Evolutionary conservation across 1,284 basidiomycete species (phyloP), one percentile per base, ranked within the genome.

Genomic region (Fomitiporia mediterranea): DNA sequence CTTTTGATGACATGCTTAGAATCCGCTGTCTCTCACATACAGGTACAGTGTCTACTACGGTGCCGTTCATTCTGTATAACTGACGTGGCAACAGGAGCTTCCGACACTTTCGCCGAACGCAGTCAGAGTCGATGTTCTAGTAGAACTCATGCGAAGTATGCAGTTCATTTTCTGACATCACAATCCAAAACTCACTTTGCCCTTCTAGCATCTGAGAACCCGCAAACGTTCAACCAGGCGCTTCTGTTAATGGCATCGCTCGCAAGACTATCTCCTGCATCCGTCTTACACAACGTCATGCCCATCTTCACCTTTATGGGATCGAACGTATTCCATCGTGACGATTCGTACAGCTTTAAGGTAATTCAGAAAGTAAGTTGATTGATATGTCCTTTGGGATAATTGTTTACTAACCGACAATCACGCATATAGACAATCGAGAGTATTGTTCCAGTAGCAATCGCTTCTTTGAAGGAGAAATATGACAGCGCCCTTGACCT

Each of bases 231-330:
- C 72, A 87, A 98, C 63, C 91, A 96, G 67, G 93, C 94, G 0
- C 75, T 99, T 2, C 76, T 98, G n/a, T 78, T 98, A 27, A 87
- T 98, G 69, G 86, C 94, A 2, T 87, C 80, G 60, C 74, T 99
- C 51, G 91, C 94, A 1, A 81, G 84, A 30, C 75, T 98, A 43
- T 86, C 89, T 0, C 94, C 95, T 0, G 93, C 96, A 58, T 88
- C 91, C 6, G 92, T 97, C 13, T 77, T 98, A 28, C 93, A 93
- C 68, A 94, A 97, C 65, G 82, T 98, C 59, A 98, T 99, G 94
- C 95, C 97, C 4, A 89, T 99, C 56, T 98, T 99, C 74, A 98
- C 96, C 0, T 99, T 98, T 74, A 98, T 99, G 88, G 96, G 97
- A 27, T 91, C 93, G 6, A 94, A 94, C 58, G 87, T 98, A 21